Conservation (phyloP, 495 filamentous ascomycete genomes). For the Penicillium canescens region DNA sequence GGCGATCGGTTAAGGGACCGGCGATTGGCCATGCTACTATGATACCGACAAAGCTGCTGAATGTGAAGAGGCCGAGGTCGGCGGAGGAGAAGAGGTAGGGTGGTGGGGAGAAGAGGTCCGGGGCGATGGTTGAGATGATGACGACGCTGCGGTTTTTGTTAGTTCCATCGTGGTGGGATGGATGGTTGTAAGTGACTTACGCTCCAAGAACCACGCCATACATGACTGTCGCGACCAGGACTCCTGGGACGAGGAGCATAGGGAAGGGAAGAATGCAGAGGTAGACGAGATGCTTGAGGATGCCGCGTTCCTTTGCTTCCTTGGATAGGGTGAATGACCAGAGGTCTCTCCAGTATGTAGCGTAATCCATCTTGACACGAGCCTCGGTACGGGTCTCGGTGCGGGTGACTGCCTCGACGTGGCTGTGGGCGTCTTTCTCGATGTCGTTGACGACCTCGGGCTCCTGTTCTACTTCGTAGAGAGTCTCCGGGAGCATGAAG, state of each 20-base stretch:
- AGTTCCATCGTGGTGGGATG: neutral
- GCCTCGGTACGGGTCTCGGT: slow-evolving; percentile 10
- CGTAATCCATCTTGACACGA: slow-evolving; percentile 20
- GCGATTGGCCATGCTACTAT: slow-evolving; percentile 32
- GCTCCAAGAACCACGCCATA: slow-evolving; percentile 39
- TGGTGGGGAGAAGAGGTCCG: slow-evolving; percentile 24
- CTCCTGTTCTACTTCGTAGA: slow-evolving; percentile 24
- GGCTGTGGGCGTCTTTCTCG: slow-evolving; percentile 15
- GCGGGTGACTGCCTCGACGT: slow-evolving; percentile 18
- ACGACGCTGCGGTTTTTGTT: slow-evolving; percentile 18
- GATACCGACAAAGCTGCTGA: slow-evolving; percentile 33
- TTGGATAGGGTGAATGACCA: slow-evolving; percentile 25
- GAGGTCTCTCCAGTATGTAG: slow-evolving; percentile 29
- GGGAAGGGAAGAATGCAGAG: slow-evolving; percentile 36
- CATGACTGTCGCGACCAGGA: slow-evolving; percentile 31
- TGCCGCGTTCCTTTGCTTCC: slow-evolving; percentile 16
- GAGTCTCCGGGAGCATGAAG: slow-evolving; percentile 32
- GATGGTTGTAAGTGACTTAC: slow-evolving; percentile 25
- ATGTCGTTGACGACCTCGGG: slow-evolving; percentile 9
- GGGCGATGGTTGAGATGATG: slow-evolving; percentile 26
- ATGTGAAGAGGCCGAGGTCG: slow-evolving; percentile 28
- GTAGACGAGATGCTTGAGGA: slow-evolving; percentile 19
- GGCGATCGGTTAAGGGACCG: slow-evolving; percentile 30
- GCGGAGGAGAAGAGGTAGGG: slow-evolving; percentile 31
- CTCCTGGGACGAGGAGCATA: slow-evolving; percentile 28